phyloP scores from a whole-genome alignment of 805 yeast genomes.

The Myxozyma sirexii region DNA sequence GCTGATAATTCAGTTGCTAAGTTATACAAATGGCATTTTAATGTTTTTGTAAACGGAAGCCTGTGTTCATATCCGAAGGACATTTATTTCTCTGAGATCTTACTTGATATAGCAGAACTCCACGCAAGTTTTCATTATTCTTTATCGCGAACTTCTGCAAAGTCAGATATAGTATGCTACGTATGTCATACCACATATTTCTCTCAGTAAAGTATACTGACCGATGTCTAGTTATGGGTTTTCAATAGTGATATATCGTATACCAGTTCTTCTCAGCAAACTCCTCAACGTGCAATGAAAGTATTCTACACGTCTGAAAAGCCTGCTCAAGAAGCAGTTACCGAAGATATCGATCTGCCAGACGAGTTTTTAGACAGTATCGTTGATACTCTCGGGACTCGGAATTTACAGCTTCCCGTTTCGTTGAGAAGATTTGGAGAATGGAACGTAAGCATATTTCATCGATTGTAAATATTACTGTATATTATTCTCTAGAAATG shows the following conservation, averaged over 20 bases:
- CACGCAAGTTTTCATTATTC: constrained; percentile 48
- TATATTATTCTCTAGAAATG: neutral
- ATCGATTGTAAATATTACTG: constrained; percentile 17
- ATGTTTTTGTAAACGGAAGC: constrained; percentile 33
- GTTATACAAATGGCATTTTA: constrained; percentile 63
- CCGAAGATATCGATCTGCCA: constrained; percentile 47
- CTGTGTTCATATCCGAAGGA: constrained; percentile 1
- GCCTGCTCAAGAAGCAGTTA: neutral
- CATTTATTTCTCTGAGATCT: constrained; percentile 36
- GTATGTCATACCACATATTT: constrained; percentile 7
- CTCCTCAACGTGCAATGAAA: constrained; percentile 46
- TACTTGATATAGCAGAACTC: constrained; percentile 50
- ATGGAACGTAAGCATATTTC: constrained; percentile 42
- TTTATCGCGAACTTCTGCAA: constrained; percentile 30
- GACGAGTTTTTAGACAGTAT: constrained; percentile 42
- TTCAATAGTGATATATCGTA: constrained; percentile 50
- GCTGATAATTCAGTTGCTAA: constrained; percentile 5
- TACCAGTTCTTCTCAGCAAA: constrained; percentile 35
- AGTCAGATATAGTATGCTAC: neutral
- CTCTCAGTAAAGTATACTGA: neutral
- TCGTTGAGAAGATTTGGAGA: constrained; percentile 33
- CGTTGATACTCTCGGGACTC: constrained; percentile 36
- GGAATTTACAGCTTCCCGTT: constrained; percentile 46
- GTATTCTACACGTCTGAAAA: constrained; percentile 46
- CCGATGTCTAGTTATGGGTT: constrained; percentile 49